These are phyloP conservation scores for Hypomyces rosellus DNA, from an alignment of 2,329 filamentous ascomycete genomes.

Conservation along the genomic window DNA sequence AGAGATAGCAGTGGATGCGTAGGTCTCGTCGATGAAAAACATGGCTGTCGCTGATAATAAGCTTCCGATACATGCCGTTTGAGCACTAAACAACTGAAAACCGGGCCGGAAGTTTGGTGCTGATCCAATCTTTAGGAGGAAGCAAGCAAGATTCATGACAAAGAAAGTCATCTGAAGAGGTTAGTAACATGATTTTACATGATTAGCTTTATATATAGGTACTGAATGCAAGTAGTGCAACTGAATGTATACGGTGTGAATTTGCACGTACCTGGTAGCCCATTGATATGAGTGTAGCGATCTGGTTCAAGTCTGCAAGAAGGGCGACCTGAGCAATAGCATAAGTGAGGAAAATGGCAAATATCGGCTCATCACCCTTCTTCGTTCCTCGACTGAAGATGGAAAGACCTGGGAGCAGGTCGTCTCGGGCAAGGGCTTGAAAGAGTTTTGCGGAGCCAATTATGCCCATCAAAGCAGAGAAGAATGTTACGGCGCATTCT, in stretches of 20 bases:
- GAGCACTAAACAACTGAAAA: conserved; percentile 85
- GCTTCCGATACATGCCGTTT: conserved; percentile 69
- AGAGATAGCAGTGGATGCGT: conserved; percentile 68
- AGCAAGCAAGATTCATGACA: conserved; percentile 82
- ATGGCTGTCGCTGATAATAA: conserved; percentile 73
- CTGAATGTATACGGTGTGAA: not conserved
- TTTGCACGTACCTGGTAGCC: conserved; percentile 61
- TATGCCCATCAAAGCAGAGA: conserved; percentile 81
- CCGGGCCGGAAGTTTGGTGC: conserved; percentile 84
- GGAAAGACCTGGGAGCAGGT: conserved; percentile 67
- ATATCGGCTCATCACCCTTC: conserved; percentile 65
- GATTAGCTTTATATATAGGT: not conserved
- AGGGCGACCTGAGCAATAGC: conserved; percentile 71
- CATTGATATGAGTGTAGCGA: conserved; percentile 86
- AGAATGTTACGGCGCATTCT: conserved; percentile 76
- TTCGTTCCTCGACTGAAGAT: conserved; percentile 69
- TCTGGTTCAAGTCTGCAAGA: conserved; percentile 78
- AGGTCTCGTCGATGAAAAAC: conserved; percentile 84
- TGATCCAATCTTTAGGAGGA: conserved; percentile 77
- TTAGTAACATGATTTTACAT: conserved; percentile 7
- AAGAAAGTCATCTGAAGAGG: conserved; percentile 69
- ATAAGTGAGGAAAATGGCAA: conserved; percentile 72
- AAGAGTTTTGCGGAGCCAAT: conserved; percentile 80
- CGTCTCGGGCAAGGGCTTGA: conserved; percentile 75
- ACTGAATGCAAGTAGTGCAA: not conserved